Evolutionary conservation across 2,329 filamentous ascomycete genomes (phyloP).

Genomic region (Diaporthe longicolla): DNA sequence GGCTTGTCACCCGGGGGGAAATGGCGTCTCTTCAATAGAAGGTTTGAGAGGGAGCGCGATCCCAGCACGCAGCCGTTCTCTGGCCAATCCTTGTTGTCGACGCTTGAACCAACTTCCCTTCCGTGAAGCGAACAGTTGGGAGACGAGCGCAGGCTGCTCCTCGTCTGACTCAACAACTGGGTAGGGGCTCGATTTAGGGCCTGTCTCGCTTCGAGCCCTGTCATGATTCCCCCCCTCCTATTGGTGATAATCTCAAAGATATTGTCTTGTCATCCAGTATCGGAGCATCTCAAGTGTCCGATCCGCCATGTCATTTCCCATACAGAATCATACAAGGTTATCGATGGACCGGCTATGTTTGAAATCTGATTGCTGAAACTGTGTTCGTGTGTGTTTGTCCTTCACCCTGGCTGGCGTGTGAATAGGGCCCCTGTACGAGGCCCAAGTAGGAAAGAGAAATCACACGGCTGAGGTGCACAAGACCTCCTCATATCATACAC

Average conservation of each 20-base stretch:
- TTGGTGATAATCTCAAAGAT: not conserved
- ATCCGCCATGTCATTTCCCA: not conserved
- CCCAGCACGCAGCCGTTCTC: not conserved
- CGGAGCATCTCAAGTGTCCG: not conserved
- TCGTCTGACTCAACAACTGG: constrained; percentile 17
- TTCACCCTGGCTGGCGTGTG: not conserved
- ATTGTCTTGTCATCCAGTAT: not conserved
- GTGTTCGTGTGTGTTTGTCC: not conserved
- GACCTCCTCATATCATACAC: not conserved
- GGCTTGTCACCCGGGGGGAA: not conserved
- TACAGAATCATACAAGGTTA: not conserved
- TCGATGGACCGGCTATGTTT: not conserved
- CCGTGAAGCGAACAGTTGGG: not conserved
- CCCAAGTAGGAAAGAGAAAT: not conserved
- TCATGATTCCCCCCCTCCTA: not conserved
- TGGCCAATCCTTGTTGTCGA: not conserved
- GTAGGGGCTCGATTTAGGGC: no score
- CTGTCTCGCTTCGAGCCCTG: not conserved
- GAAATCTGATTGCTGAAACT: not conserved
- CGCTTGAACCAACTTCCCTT: not conserved
- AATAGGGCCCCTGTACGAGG: not conserved
- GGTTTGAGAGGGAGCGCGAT: not conserved
- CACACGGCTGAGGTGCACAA: not conserved
- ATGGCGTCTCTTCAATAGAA: not conserved
- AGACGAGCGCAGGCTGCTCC: not conserved